These are phyloP conservation scores for Stentor coeruleus DNA, from an alignment of 73 alveolate genomes.

Conservation along the genomic window DNA sequence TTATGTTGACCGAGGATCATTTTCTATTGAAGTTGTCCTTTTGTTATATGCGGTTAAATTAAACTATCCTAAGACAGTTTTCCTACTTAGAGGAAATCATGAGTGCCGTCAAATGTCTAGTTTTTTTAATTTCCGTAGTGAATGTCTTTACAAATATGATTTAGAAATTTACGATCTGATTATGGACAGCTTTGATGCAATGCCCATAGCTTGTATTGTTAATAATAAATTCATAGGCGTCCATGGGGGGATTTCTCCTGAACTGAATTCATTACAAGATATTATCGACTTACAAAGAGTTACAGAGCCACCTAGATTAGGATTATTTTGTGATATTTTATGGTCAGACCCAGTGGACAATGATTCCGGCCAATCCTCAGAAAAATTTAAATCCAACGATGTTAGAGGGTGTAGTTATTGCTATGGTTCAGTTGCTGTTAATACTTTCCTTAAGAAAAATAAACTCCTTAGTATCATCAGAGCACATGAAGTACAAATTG, in stretches of 20 bases:
- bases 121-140: conserved; percentile 93
- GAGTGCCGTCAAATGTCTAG: conserved; percentile 83
- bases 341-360: conserved; percentile 98
- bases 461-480: conserved; percentile 65
- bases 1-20: conserved; percentile 96
- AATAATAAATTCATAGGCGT: conserved; percentile 82
- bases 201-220: conserved; percentile 90
- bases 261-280: conserved; percentile 88
- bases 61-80: conserved; percentile 81
- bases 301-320: conserved; percentile 87
- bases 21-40: conserved; percentile 90
- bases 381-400: conserved; percentile 44
- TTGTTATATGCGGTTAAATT: conserved; percentile 87
- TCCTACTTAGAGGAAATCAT: conserved; percentile 95
- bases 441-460: conserved; percentile 72
- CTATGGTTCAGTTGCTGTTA: conserved; percentile 95
- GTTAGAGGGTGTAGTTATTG: conserved; percentile 66
- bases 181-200: conserved; percentile 67
- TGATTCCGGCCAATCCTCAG: conserved; percentile 56
- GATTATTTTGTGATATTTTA: conserved; percentile 68
- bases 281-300: conserved; percentile 76
- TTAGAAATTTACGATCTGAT: conserved; percentile 73
- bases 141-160: conserved; percentile 88
- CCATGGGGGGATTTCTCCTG: conserved; percentile 97
- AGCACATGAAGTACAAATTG: conserved; percentile 97